A percentile compares a stretch with the other conserved stretches of the same genome.
Evolutionary conservation across 2,329 filamentous ascomycete species (phyloP).

Genomic region (Colletotrichum horii): DNA sequence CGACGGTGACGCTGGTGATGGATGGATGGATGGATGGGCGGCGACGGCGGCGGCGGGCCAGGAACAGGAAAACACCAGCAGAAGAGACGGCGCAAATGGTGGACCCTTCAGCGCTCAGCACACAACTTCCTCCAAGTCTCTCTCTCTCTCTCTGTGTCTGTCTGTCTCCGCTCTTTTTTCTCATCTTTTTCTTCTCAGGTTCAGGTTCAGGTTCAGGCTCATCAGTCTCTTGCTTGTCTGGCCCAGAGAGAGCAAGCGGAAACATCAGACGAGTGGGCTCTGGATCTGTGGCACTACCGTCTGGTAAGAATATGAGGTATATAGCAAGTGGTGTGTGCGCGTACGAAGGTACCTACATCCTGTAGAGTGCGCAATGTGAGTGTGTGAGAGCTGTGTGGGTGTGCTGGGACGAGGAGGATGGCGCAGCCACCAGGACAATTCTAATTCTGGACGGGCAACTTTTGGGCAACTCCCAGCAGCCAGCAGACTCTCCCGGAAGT

Average conservation of each 20-base stretch:
- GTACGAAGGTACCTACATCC: background rate
- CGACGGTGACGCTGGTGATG: background rate
- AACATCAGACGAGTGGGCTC: conserved; percentile 40
- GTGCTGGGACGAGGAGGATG: conserved; percentile 27
- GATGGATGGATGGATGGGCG: conserved; percentile 17
- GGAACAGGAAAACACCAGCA: conserved; percentile 32
- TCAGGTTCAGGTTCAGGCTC: background rate
- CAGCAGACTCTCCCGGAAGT: conserved; percentile 8
- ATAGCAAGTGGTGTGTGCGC: background rate
- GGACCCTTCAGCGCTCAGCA: conserved; percentile 10
- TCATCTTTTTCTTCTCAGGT: conserved; percentile 38
- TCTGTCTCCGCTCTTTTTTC: conserved; percentile 14
- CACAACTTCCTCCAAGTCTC: background rate
- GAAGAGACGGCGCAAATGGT: conserved; percentile 30
- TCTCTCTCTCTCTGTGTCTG: background rate
- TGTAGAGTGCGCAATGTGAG: background rate
- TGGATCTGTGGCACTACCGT: background rate
- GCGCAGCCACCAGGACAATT: conserved; percentile 40
- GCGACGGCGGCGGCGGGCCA: conserved; percentile 26
- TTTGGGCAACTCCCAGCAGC: background rate
- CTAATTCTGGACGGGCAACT: conserved; percentile 38
- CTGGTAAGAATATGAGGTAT: background rate
- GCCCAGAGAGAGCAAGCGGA: conserved; percentile 38
- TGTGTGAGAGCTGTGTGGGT: conserved; percentile 2
- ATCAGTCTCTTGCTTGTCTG: conserved; percentile 39